Percentiles rank a stretch among this genome's conserved stretches.
phyloP scores from a whole-genome alignment of 352 stramenopile genomes.

The Pythium coloratum region DNA sequence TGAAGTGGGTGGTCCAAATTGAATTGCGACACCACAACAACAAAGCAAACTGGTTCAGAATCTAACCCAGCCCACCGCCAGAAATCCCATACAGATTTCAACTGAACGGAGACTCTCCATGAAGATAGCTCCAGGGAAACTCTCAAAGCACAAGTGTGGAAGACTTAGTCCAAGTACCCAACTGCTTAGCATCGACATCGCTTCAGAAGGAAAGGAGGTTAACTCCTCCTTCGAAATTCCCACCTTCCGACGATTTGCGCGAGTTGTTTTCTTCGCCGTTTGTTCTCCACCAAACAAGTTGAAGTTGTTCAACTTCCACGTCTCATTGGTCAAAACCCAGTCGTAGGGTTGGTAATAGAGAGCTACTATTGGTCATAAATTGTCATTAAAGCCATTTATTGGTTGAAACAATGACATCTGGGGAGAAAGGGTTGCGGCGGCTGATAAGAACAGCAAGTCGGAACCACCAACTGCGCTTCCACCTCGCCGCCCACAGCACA shows the following conservation, averaged over 20 bases:
- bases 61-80: slow-evolving; percentile 4
- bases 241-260: not conserved
- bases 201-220: not conserved
- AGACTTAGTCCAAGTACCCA: too few relatives aligned
- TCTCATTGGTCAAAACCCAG: slow-evolving; percentile 34
- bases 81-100: not conserved
- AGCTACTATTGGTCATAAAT: not conserved
- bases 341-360: not conserved
- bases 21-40: slow-evolving; percentile 21
- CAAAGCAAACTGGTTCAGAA: slow-evolving; percentile 3
- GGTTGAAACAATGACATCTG: slow-evolving; percentile 21
- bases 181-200: not conserved
- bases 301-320: slow-evolving; percentile 27
- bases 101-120: not conserved
- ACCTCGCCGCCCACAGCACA: not conserved
- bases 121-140: not conserved
- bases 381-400: slow-evolving; percentile 33
- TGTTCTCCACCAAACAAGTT: slow-evolving; percentile 37
- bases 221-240: not conserved
- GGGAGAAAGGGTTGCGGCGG: slow-evolving; percentile 18
- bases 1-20: slow-evolving; percentile 29
- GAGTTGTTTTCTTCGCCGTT: not conserved
- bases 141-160: too few relatives aligned
- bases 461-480: slow-evolving; percentile 27
- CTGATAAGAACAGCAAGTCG: slow-evolving; percentile 32